phyloP scores from a whole-genome alignment of 176 grass and related monocot genomes.

The Oropetium thomaeum region DNA sequence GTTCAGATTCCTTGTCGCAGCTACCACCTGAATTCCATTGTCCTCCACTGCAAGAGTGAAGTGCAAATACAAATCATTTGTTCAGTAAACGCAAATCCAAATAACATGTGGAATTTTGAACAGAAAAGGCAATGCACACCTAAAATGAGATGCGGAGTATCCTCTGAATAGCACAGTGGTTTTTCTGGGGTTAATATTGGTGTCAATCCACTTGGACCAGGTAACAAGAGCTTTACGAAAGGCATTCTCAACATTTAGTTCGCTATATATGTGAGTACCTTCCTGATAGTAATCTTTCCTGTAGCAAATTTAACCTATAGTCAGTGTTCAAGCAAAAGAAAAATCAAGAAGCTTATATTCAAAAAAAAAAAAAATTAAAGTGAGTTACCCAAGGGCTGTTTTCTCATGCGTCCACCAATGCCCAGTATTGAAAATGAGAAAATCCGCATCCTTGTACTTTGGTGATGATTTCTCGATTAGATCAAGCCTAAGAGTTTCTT shows the following conservation, averaged over 20 bases:
- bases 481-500: conserved; percentile 94
- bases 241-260: conserved; percentile 75
- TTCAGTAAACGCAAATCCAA: neutral
- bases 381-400: conserved; percentile 77
- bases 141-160: conserved; percentile 91
- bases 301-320: conserved; percentile 12
- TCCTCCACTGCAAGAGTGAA: conserved; percentile 60
- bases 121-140: conserved; percentile 27
- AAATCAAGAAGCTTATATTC: conserved; percentile 8
- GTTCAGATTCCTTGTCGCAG: conserved; percentile 75
- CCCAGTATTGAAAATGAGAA: conserved; percentile 92
- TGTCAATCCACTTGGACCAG: conserved; percentile 90
- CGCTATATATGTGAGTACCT: conserved; percentile 68
- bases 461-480: conserved; percentile 75
- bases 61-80: conserved; percentile 18
- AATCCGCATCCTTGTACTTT: conserved; percentile 87
- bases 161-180: conserved; percentile 79
- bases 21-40: conserved; percentile 98
- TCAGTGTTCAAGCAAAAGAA: conserved; percentile 17
- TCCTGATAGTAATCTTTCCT: conserved; percentile 99
- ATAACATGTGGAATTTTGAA: neutral
- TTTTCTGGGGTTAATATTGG: conserved; percentile 72
- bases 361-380: conserved; percentile 29
- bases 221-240: conserved; percentile 84
- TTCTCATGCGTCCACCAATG: conserved; percentile 99